Evolutionary conservation across 2,329 filamentous ascomycete genomes (phyloP).

Genomic region (Metarhizium album): DNA sequence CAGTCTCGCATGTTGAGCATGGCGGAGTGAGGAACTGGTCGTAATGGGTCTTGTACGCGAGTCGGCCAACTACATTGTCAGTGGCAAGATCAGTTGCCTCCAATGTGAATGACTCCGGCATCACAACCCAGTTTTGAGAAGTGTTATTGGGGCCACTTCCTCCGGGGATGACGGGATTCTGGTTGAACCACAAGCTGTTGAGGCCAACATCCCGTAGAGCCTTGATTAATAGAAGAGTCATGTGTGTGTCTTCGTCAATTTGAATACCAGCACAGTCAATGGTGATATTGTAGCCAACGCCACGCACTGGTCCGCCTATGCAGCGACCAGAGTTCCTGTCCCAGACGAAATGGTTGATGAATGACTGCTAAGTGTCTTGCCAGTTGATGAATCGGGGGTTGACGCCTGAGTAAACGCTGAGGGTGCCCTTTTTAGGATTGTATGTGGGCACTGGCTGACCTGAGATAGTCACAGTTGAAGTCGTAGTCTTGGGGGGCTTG

Average conservation of each 20-base stretch:
- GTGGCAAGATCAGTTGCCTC: constrained; percentile 22
- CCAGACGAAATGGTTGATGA: constrained; percentile 30
- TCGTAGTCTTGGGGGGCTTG: constrained; percentile 16
- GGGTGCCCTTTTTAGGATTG: constrained; percentile 17
- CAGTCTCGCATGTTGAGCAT: constrained; percentile 25
- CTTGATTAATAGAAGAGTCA: constrained; percentile 29
- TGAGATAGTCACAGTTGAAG: constrained; percentile 12
- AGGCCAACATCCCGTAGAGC: constrained; percentile 26
- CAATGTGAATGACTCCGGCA: constrained; percentile 27
- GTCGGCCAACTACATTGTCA: constrained; percentile 22
- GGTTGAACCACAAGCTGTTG: constrained; percentile 29
- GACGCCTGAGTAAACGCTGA: constrained; percentile 21
- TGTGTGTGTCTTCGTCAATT: constrained; percentile 27
- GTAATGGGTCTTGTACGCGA: constrained; percentile 27
- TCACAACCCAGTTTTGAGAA: constrained; percentile 25
- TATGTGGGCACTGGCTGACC: constrained; percentile 21
- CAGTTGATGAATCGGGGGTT: constrained; percentile 30
- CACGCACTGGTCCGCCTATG: constrained; percentile 20
- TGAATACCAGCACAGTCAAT: constrained; percentile 26
- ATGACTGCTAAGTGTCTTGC: constrained; percentile 26
- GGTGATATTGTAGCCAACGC: constrained; percentile 25
- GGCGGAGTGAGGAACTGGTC: constrained; percentile 25
- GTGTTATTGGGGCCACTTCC: constrained; percentile 19
- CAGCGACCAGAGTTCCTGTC: constrained; percentile 26
- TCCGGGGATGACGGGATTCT: constrained; percentile 26